Evolutionary conservation across 2,329 filamentous ascomycete genomes (phyloP), one percentile per base, ranked within the genome.

Genomic region (Fusarium odoratissimum): DNA sequence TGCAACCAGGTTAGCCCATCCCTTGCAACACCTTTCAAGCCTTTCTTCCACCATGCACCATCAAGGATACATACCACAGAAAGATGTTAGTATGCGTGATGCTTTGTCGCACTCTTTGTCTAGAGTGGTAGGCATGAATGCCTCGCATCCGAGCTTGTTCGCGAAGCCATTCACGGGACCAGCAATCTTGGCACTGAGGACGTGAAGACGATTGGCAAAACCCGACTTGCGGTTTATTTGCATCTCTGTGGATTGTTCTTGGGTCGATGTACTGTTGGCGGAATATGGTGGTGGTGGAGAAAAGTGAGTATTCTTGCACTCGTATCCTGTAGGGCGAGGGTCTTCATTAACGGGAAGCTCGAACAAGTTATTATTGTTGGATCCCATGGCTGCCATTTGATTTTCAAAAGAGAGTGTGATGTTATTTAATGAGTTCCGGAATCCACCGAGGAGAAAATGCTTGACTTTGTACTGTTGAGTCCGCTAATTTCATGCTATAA

Each of bases 401-500:
- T 23, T 7, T 19, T 23, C 11, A 51, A 10, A 12, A 16, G 16
- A 8, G 13, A 28, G 17, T 5, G 23, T 17, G 7, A n/a, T 2
- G 10, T 3, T n/a, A 12, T 17, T n/a, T 1, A 5, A 38, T 7
- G 19, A 38, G 23, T 52, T 52, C 5, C 19, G 8, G 9, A 38
- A 52, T 38, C 17, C 33, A n/a, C 9, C 19, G 6, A 35, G 6
- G 19, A 52, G 33, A n/a, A 17, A 21, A 17, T 16, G 9, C 10
- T 28, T 1, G 5, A 6, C 7, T 28, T n/a, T 16, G 10, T n/a
- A 17, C 3, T 16, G 12, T 21, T 11, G 6, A 52, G 33, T 38
- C 23, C 1, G 23, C 7, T 2, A 1, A 21, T 7, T 14, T 38
- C 13, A n/a, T 38, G 8, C 6, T n/a, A 2, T 3, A 13, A 12